Evolutionary conservation across 148 eudicot species (phyloP), one percentile per base, ranked within the genome.

Genomic region (Rhododendron molle): DNA sequence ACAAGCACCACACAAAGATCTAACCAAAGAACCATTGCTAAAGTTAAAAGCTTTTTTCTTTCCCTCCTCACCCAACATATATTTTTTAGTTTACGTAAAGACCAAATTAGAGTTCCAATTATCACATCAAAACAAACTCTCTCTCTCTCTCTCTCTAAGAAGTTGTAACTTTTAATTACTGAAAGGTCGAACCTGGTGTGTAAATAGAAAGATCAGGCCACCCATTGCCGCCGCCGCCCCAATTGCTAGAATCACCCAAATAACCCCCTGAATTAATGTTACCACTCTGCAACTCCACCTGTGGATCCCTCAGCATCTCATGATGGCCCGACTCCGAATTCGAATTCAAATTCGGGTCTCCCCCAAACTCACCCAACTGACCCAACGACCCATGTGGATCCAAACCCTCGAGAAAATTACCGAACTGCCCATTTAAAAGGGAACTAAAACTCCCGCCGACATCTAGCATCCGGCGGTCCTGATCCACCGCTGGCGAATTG

Each of bases 141-240:
- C 40, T 74, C 23, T 32, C 76, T 30, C 65, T 50, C 44, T 49
- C 67, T 6, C 65, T 50, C 78, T n/a, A n/a, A 38, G 4, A 30
- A 72, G 26, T 4, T 36, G n/a, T 1, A 18, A 50, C 36, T 26
- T 81, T 76, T 26, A 85, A 30, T 74, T 85, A 87, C 87, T 89
- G 91, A 78, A 93, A 91, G 74, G 73, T 91, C 44, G 93, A 93
- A 85, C 92, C 92, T 86, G 96, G 92, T 62, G 92, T 90, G 89
- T 86, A 89, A 86, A 92, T 91, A 46, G 93, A 88, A 91, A 94
- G 93, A 90, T 91, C 93, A 88, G 95, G 93, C 92, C 93, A 92
- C 21, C 89, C 95, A 87, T 88, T 86, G 74, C 65, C 65, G 28
- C 72, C 26, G 5, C 87, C 84, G 47, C 77, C 90, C 38, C 85